These are phyloP conservation scores for Talaromyces sp. DNA, from an alignment of 2,329 filamentous ascomycete species.

Conservation along the genomic window DNA sequence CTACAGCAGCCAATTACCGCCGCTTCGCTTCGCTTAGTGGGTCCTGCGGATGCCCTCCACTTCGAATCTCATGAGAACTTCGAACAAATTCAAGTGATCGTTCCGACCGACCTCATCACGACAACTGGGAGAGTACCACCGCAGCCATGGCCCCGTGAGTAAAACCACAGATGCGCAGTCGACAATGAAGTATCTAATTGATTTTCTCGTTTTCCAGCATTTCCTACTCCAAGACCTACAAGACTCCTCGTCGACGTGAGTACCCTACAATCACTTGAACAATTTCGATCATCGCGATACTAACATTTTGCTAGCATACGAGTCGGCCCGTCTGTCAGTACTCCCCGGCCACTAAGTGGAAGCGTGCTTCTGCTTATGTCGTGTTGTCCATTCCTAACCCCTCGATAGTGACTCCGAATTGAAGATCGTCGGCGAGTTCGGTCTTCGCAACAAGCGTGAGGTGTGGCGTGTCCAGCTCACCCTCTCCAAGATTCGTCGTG, in stretches of 20 bases:
- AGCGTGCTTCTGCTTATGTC: slow-evolving; percentile 98
- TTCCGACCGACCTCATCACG: slow-evolving; percentile 29
- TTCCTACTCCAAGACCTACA: slow-evolving; percentile 98
- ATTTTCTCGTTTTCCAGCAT: slow-evolving; percentile 37
- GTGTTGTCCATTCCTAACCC: slow-evolving; percentile 66
- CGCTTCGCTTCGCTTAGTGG: slow-evolving; percentile 18
- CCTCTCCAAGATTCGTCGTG: slow-evolving; percentile 99
- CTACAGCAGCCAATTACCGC: slow-evolving; percentile 17
- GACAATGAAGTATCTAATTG: slow-evolving; percentile 33
- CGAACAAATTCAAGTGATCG: slow-evolving; percentile 15
- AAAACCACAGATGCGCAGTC: slow-evolving; percentile 18
- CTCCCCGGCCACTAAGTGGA: slow-evolving; percentile 86
- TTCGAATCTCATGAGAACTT: slow-evolving; percentile 12
- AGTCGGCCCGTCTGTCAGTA: slow-evolving; percentile 99
- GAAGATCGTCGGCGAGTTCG: slow-evolving; percentile 99
- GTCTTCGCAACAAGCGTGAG: slow-evolving; percentile 99
- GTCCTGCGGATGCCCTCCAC: slow-evolving; percentile 16
- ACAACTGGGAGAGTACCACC: slow-evolving; percentile 36
- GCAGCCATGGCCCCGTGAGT: slow-evolving; percentile 43
- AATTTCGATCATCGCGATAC: slow-evolving; percentile 18
- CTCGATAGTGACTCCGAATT: slow-evolving; percentile 87
- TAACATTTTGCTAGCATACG: slow-evolving; percentile 63
- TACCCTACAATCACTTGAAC: slow-evolving; percentile 18
- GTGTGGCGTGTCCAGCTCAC: slow-evolving; percentile 99
- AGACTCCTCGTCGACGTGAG: slow-evolving; percentile 85